phyloP scores from a whole-genome alignment of 2,329 filamentous ascomycete genomes.

The Fonsecaea multimorphosa region DNA sequence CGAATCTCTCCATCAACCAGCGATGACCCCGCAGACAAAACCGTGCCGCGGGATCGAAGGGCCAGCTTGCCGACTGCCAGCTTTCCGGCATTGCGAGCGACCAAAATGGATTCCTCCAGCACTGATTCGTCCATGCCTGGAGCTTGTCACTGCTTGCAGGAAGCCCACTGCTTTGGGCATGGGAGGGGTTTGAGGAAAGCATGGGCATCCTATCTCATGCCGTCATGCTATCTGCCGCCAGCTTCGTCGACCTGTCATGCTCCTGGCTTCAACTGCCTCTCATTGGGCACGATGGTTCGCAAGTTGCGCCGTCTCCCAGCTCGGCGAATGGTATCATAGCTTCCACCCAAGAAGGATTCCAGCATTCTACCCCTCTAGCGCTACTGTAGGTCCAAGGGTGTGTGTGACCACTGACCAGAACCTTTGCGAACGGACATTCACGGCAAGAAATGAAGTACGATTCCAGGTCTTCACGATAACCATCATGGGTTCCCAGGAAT shows the following conservation, averaged over 20 bases:
- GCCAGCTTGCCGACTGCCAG: neutral
- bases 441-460: slow-evolving; percentile 2
- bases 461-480: neutral
- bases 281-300: neutral
- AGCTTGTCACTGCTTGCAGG: neutral
- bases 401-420: slow-evolving; percentile 4
- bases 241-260: slow-evolving; percentile 15
- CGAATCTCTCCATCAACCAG: neutral
- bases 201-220: slow-evolving; percentile 20
- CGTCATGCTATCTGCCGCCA: slow-evolving; percentile 19
- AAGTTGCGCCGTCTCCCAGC: neutral
- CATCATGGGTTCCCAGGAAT: neutral
- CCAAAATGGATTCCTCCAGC: neutral
- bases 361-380: neutral
- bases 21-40: slow-evolving; percentile 11
- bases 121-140: neutral
- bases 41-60: neutral
- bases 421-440: slow-evolving; percentile 7
- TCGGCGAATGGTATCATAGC: slow-evolving; percentile 3
- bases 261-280: neutral
- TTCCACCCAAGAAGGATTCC: slow-evolving; percentile 3
- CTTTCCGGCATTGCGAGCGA: neutral
- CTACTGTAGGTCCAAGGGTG: neutral
- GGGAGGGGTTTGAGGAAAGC: neutral
- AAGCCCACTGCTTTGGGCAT: neutral